Evolutionary conservation across 2,329 filamentous ascomycete species (phyloP).

Genomic region (Xylaria sp.): DNA sequence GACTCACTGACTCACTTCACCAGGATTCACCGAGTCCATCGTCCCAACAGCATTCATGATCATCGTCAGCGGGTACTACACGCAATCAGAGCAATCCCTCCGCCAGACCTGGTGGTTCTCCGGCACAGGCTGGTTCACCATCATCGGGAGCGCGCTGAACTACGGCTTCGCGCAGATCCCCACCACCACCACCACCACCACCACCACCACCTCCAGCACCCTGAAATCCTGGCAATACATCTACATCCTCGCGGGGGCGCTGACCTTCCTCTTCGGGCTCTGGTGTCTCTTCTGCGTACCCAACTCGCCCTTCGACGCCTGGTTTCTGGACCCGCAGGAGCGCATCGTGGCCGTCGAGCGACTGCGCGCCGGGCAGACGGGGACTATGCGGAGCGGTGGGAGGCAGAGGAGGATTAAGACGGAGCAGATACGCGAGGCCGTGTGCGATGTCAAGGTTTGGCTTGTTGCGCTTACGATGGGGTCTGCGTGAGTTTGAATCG

Average conservation of each 20-base stretch:
- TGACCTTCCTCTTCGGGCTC: constrained; percentile 73
- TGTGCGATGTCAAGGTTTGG: constrained; percentile 71
- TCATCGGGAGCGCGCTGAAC: constrained; percentile 72
- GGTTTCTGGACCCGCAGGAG: constrained; percentile 74
- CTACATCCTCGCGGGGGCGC: constrained; percentile 71
- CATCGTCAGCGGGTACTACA: constrained; percentile 71
- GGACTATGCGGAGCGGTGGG: constrained; percentile 54
- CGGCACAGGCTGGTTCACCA: constrained; percentile 67
- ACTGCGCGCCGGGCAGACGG: constrained; percentile 70
- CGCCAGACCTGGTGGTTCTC: constrained; percentile 77
- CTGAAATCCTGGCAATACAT: constrained; percentile 76
- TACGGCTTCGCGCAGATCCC: constrained; percentile 75
- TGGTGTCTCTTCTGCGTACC: constrained; percentile 76
- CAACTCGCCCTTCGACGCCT: constrained; percentile 73
- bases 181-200: too few species aligned
- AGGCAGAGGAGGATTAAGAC: constrained; percentile 70
- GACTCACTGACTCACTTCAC: not conserved
- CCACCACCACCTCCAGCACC: constrained; percentile 57
- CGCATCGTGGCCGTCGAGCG: constrained; percentile 72
- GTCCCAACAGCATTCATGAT: constrained; percentile 76
- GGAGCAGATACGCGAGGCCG: constrained; percentile 67
- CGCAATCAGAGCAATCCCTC: constrained; percentile 71
- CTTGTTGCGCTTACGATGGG: constrained; percentile 75
- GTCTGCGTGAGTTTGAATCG: constrained; percentile 59
- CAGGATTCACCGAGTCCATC: constrained; percentile 69